phyloP scores from a whole-genome alignment of 1,139 yeast genomes.

The Candida mesenterica region DNA sequence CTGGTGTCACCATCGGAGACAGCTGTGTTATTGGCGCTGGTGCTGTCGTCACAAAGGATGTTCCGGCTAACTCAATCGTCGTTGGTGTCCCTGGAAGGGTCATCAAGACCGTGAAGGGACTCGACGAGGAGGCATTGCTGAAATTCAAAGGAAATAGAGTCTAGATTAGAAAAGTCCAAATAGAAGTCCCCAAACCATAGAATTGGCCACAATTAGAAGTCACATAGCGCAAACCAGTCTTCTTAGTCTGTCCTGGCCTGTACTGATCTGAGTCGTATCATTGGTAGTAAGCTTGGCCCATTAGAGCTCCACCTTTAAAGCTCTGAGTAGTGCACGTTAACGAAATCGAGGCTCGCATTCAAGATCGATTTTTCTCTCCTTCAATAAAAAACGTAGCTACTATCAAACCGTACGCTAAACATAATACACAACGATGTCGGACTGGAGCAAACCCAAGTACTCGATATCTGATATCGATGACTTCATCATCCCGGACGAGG shows the following conservation, averaged over 20 bases:
- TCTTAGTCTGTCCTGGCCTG: no score
- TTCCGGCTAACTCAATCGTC: slow-evolving; percentile 52
- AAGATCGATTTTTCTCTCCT: no score
- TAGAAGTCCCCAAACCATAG: not conserved
- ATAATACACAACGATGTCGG: slow-evolving; percentile 11
- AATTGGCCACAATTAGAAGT: not conserved
- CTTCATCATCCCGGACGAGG: slow-evolving; percentile 22
- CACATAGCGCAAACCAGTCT: no score
- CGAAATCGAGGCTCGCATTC: no score
- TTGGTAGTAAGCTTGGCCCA: no score
- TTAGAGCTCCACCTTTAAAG: no score
- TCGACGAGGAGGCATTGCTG: not conserved
- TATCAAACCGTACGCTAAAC: no score
- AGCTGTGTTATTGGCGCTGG: slow-evolving; percentile 69
- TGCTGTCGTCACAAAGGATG: slow-evolving; percentile 54
- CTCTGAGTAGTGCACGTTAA: no score
- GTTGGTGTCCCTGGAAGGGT: slow-evolving; percentile 63
- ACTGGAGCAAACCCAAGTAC: slow-evolving; percentile 13
- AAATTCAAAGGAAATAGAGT: not conserved
- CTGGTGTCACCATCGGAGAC: slow-evolving; percentile 67
- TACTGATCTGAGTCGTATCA: no score
- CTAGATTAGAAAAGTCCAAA: not conserved
- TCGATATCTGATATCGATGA: slow-evolving; percentile 16
- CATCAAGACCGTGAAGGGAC: slow-evolving; percentile 21
- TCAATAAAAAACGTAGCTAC: no score